Evolutionary conservation across 2,329 filamentous ascomycete species (phyloP).

Genomic region (Dactylellina haptotyla): DNA sequence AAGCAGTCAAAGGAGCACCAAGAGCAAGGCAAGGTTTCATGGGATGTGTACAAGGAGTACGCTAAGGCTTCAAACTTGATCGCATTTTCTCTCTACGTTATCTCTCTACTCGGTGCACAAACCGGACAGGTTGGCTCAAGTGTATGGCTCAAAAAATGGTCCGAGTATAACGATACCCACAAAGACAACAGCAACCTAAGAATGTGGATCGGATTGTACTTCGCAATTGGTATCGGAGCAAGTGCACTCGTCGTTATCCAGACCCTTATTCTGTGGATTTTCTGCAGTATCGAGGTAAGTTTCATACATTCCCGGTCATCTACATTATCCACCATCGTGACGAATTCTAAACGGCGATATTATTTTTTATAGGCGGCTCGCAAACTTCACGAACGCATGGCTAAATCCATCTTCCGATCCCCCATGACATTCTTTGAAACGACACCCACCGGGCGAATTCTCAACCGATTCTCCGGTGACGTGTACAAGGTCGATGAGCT

Average conservation of each 20-base stretch:
- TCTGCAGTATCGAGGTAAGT: slow-evolving; percentile 95
- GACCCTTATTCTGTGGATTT: slow-evolving; percentile 97
- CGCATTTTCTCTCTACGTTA: slow-evolving; percentile 82
- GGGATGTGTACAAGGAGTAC: slow-evolving; percentile 93
- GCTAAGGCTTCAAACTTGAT: slow-evolving; percentile 90
- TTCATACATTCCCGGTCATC: neutral
- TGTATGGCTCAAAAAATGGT: slow-evolving; percentile 94
- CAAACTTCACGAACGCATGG: slow-evolving; percentile 97
- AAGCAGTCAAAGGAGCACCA: slow-evolving; percentile 86
- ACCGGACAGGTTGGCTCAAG: slow-evolving; percentile 82
- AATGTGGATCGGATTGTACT: slow-evolving; percentile 94
- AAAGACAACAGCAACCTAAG: slow-evolving; percentile 79
- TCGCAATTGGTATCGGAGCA: slow-evolving; percentile 89
- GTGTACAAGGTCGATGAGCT: slow-evolving; percentile 83
- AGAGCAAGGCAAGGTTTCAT: slow-evolving; percentile 98
- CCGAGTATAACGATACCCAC: slow-evolving; percentile 76
- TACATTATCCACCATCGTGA: neutral
- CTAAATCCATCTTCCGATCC: slow-evolving; percentile 93
- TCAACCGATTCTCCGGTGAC: slow-evolving; percentile 89
- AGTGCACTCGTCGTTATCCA: slow-evolving; percentile 87
- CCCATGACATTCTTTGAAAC: slow-evolving; percentile 99
- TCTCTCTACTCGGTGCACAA: slow-evolving; percentile 81
- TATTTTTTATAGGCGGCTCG: slow-evolving; percentile 75
- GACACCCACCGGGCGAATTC: slow-evolving; percentile 91
- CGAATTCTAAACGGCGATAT: neutral